Percentiles rank a stretch among this genome's conserved stretches.
Conservation (phyloP, 495 filamentous ascomycete genomes). For the Glarea lozoyensis region DNA sequence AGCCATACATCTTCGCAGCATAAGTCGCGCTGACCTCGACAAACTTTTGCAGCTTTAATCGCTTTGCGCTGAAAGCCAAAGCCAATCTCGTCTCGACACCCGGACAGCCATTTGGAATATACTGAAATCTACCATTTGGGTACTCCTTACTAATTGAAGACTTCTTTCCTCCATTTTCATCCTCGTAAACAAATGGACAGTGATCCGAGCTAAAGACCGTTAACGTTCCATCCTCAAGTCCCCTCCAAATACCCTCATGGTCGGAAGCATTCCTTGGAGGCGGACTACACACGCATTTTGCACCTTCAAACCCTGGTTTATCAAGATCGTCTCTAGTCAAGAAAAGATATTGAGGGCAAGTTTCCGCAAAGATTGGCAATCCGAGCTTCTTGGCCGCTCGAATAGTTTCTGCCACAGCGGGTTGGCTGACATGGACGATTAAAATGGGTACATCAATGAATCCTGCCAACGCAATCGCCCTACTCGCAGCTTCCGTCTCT, state of each 20-base stretch:
- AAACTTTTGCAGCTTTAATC: conserved; percentile 42
- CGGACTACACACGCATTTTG: conserved; percentile 42
- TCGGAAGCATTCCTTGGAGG: conserved; percentile 30
- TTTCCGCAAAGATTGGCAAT: conserved; percentile 53
- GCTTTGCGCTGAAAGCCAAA: conserved; percentile 31
- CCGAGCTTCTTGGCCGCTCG: conserved; percentile 44
- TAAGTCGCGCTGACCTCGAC: conserved; percentile 50
- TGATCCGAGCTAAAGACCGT: conserved; percentile 46
- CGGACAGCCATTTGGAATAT: conserved; percentile 52
- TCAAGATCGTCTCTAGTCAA: conserved; percentile 43
- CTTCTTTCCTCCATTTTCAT: conserved; percentile 37
- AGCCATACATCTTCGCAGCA: conserved; percentile 52
- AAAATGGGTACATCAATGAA: conserved; percentile 46
- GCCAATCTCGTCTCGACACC: conserved; percentile 51
- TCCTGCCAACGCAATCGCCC: conserved; percentile 45
- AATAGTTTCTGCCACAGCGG: conserved; percentile 40
- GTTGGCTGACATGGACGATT: conserved; percentile 50
- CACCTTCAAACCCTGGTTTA: conserved; percentile 41
- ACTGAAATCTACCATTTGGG: conserved; percentile 38
- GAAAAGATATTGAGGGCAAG: conserved; percentile 58
- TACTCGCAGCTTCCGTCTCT: conserved; percentile 49
- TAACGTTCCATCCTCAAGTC: conserved; percentile 40
- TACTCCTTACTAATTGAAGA: conserved; percentile 31
- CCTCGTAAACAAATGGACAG: conserved; percentile 43
- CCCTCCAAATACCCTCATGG: conserved; percentile 36